Evolutionary conservation across 192 early-diverging fungal genomes (phyloP).

Genomic region (Geranomyces variabilis): DNA sequence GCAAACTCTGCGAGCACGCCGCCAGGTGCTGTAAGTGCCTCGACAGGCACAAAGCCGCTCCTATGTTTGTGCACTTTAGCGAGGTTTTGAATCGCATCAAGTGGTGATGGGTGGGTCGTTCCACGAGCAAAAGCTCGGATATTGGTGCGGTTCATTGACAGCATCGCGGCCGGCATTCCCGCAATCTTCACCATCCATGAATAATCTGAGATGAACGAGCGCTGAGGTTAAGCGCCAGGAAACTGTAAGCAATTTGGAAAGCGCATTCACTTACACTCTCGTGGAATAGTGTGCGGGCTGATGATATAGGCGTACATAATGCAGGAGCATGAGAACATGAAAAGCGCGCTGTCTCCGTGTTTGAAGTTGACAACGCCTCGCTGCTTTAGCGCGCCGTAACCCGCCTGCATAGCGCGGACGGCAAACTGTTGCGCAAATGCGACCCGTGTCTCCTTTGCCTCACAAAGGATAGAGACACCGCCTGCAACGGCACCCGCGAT

Average conservation of each 20-base stretch:
- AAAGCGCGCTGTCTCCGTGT: slow-evolving; percentile 53
- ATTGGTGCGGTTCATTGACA: slow-evolving; percentile 62
- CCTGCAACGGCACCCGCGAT: slow-evolving; percentile 43
- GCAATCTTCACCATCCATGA: slow-evolving; percentile 64
- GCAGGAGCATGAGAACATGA: slow-evolving; percentile 37
- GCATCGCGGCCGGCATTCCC: slow-evolving; percentile 55
- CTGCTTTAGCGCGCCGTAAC: slow-evolving; percentile 46
- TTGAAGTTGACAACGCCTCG: slow-evolving; percentile 43
- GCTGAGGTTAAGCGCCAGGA: not conserved
- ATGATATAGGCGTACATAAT: slow-evolving; percentile 57
- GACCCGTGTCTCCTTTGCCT: slow-evolving; percentile 42
- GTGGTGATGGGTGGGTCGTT: not conserved
- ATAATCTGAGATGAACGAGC: slow-evolving; percentile 31
- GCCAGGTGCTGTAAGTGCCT: too few species aligned
- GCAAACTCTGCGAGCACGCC: too few species aligned
- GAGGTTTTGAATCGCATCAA: too few species aligned
- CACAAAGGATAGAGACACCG: slow-evolving; percentile 49
- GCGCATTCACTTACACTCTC: slow-evolving; percentile 33
- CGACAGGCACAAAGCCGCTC: not conserved
- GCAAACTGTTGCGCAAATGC: slow-evolving; percentile 53
- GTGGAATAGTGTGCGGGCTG: slow-evolving; percentile 54
- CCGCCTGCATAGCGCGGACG: slow-evolving; percentile 43
- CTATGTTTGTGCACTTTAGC: too few species aligned
- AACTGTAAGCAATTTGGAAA: not conserved
- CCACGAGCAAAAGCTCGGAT: slow-evolving; percentile 30